These are phyloP conservation scores for Cystoisospora suis DNA, from an alignment of 169 alveolate species.

Conservation along the genomic window DNA sequence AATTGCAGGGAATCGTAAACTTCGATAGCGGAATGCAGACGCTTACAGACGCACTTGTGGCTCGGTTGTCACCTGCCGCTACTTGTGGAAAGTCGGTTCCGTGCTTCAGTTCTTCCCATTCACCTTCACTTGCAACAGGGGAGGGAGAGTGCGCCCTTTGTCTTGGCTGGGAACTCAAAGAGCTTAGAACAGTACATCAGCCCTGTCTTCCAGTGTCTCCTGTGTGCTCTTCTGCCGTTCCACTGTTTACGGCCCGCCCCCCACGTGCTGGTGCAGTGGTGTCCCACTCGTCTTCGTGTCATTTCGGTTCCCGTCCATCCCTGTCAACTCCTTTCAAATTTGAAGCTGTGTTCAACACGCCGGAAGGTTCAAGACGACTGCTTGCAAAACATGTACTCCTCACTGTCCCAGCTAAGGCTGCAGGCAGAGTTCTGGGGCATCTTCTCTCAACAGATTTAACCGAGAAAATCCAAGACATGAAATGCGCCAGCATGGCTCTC, in stretches of 20 bases:
- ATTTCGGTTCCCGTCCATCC: neutral
- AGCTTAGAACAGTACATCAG: neutral
- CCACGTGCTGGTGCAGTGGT: neutral
- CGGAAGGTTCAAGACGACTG: neutral
- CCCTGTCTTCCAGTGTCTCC: neutral
- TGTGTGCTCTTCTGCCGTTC: too few relatives aligned
- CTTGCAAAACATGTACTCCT: constrained; percentile 26
- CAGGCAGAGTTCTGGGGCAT: constrained; percentile 1
- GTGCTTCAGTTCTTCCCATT: too few relatives aligned
- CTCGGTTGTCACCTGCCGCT: neutral
- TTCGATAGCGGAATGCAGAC: constrained; percentile 35
- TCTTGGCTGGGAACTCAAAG: neutral
- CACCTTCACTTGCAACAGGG: neutral
- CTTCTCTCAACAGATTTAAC: neutral
- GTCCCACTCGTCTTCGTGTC: neutral
- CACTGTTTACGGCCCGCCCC: too few relatives aligned
- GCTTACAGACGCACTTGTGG: neutral
- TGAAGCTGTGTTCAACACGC: constrained; percentile 28
- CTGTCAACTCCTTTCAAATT: constrained; percentile 1
- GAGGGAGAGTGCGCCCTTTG: neutral
- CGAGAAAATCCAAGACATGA: neutral
- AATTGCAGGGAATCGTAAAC: constrained; percentile 30
- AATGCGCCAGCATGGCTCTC: neutral
- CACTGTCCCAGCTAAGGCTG: constrained; percentile 3
- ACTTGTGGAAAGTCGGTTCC: neutral